Evolutionary conservation across 495 filamentous ascomycete species (phyloP), one percentile per base, ranked within the genome.

Genomic region (Aspergillus campestris): DNA sequence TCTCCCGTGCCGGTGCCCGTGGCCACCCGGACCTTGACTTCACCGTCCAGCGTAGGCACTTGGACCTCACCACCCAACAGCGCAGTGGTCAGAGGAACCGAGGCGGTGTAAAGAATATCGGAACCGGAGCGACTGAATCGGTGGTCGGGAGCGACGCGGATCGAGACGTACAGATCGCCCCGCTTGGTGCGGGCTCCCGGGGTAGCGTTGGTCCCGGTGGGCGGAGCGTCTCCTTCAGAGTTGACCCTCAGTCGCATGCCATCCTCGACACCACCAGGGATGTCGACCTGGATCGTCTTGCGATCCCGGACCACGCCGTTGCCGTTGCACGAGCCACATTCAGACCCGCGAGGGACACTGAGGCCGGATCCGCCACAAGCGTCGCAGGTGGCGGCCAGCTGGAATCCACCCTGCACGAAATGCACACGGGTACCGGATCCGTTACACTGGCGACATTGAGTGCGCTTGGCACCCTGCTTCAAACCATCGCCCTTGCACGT

Each of bases 1-100:
- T 98, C 92, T 38, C 92, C 92, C 2, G 92, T 95, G 49, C 80
- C 88, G 9, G 92, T 96, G 37, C 92, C 94, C 0, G 88, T 89
- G 27, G 80, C 79, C 11, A 98, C 84, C 60, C 86, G 87, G 34
- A 97, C 76, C 62, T 84, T 89, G 42, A 92, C 88, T 38, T 94
- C 81, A 18, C 84, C 86, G 46, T 95, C 89, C 27, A 98, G 73
- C 1, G 92, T 97, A 15, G 94, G 94, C 31, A 98, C 75, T 30
- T 69, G 82, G 49, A 94, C 83, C 56, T 94, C 88, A 48, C 92
- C 92, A 45, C 92, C 92, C 1, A 98, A 76, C 8, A 95, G 64
- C 14, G 94, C 92, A 14, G 92, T 98, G 3, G 92, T 97, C 9
- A 97, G 72, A 2, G 94, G 92, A 50, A 98, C 82, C 2, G 82